A percentile compares a stretch with the other conserved stretches of the same genome.
phyloP scores from a whole-genome alignment of 2,329 filamentous ascomycete genomes.

The Penicillium sp. region DNA sequence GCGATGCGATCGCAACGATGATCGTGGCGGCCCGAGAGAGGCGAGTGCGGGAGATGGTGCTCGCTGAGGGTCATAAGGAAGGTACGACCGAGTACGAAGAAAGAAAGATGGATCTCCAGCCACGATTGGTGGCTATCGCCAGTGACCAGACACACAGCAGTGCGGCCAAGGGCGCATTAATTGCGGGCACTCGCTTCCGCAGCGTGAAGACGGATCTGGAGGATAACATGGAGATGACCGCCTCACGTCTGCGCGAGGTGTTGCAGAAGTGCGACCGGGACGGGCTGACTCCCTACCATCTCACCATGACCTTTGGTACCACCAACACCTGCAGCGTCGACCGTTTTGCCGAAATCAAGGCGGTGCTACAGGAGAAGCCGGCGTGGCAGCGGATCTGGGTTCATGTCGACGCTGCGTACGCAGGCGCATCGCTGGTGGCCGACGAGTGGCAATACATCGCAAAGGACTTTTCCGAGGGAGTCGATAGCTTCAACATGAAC shows the following conservation, averaged over 20 bases:
- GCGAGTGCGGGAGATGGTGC: constrained; percentile 60
- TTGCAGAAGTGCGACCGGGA: constrained; percentile 61
- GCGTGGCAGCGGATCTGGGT: constrained; percentile 68
- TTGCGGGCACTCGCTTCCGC: constrained; percentile 77
- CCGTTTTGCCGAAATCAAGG: constrained; percentile 66
- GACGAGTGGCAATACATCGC: constrained; percentile 72
- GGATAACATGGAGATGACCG: constrained; percentile 67
- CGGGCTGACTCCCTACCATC: constrained; percentile 77
- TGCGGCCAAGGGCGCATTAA: constrained; percentile 79
- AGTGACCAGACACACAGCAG: constrained; percentile 76
- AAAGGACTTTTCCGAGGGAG: constrained; percentile 53
- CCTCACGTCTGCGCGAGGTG: constrained; percentile 54
- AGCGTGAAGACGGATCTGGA: constrained; percentile 59
- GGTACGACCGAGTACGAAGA: constrained; percentile 61
- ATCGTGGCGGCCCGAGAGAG: constrained; percentile 84
- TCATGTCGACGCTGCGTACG: constrained; percentile 90
- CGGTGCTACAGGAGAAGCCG: constrained; percentile 44
- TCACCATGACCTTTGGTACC: constrained; percentile 78
- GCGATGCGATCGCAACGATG: constrained; percentile 78
- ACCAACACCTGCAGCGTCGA: constrained; percentile 86
- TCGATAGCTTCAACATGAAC: constrained; percentile 91
- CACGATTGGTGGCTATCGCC: constrained; percentile 71
- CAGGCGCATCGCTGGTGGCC: constrained; percentile 75
- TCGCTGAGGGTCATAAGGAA: constrained; percentile 44
- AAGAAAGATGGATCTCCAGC: constrained; percentile 59